Evolutionary conservation across 305 asterid genomes (phyloP), one percentile per base, ranked within the genome.

Genomic region (Ruellia speciosa): DNA sequence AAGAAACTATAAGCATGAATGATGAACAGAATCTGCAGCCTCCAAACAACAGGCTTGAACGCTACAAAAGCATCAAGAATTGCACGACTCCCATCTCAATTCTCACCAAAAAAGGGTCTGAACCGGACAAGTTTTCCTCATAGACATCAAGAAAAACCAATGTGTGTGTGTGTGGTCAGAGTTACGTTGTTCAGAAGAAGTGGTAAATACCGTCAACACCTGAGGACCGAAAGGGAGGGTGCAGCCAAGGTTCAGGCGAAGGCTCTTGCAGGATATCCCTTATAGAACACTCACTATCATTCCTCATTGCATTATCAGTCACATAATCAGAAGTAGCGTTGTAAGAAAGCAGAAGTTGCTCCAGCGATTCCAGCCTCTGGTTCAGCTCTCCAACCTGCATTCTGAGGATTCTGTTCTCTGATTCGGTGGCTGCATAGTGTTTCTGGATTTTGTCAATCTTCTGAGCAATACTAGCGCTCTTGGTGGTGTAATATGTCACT

Each of bases 191-290:
- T 11, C 46, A 11, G 0, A 62, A 73, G 49, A 70, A 68, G 52
- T 68, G 74, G 56, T 77, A 74, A 56, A 74, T 74, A 61, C 72
- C 83, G 68, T 56, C 78, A 63, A 49, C 45, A 35, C 41, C 41
- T 37, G 41, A 37, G 12, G 12, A 7, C 5, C 9, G 41, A 10
- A 65, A 34, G 20, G 59, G 75, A 35, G 59, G 35, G 54, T 65
- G 70, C 63, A 66, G 18, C 78, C 80, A 71, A 46, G 73, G 73
- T 13, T 66, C 50, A 9, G 40, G 28, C 19, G 31, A 52, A 54
- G 63, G 65, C 43, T 72, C 79, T 39, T 65, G 64, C 72, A 73
- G 60, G 56, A 66, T n/a, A 12, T 43, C 39, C 73, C 35, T 68
- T 19, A 57, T 65, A 56, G 56, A 65, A 14, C 40, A 59, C 12